A percentile compares a stretch with the other conserved stretches of the same genome.
These are phyloP conservation scores for Papiliotrema laurentii DNA, from an alignment of 1,284 basidiomycete genomes.

Conservation along the genomic window DNA sequence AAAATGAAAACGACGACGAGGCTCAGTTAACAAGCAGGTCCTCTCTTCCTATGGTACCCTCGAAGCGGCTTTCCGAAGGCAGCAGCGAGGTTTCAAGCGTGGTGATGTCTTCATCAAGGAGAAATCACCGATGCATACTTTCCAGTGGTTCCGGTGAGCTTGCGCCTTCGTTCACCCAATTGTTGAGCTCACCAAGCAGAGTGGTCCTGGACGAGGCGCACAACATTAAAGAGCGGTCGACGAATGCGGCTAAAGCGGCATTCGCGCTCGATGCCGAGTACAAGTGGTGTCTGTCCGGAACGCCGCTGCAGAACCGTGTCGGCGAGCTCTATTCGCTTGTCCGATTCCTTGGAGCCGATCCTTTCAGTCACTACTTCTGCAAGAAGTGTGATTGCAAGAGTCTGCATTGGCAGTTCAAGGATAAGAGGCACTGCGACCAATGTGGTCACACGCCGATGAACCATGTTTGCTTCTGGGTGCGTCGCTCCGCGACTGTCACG, in stretches of 20 bases:
- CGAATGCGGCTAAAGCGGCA: constrained; percentile 93
- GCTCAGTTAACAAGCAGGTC: constrained; percentile 35
- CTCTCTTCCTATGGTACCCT: constrained; percentile 66
- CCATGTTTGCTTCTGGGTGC: constrained; percentile 60
- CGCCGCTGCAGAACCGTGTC: constrained; percentile 93
- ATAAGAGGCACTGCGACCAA: constrained; percentile 79
- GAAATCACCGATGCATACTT: constrained; percentile 74
- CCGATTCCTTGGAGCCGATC: constrained; percentile 80
- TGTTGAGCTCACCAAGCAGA: constrained; percentile 13
- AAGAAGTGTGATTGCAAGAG: constrained; percentile 57
- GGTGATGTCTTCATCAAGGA: constrained; percentile 83
- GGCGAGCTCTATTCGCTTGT: constrained; percentile 97
- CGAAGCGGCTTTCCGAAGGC: constrained; percentile 89
- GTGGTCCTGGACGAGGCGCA: constrained; percentile 85
- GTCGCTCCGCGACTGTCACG: constrained; percentile 3
- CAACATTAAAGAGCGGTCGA: constrained; percentile 92
- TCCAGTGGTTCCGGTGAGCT: constrained; percentile 79
- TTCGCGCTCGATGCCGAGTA: constrained; percentile 80
- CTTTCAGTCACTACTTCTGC: constrained; percentile 87
- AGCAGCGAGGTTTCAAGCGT: constrained; percentile 85
- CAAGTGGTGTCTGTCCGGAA: constrained; percentile 97
- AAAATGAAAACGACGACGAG: neutral
- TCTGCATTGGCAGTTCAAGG: constrained; percentile 52
- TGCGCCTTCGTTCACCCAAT: neutral
- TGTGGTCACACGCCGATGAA: constrained; percentile 94